Evolutionary conservation across 306 rosid species (phyloP).

Genomic region (Trifolium fragiferum): DNA sequence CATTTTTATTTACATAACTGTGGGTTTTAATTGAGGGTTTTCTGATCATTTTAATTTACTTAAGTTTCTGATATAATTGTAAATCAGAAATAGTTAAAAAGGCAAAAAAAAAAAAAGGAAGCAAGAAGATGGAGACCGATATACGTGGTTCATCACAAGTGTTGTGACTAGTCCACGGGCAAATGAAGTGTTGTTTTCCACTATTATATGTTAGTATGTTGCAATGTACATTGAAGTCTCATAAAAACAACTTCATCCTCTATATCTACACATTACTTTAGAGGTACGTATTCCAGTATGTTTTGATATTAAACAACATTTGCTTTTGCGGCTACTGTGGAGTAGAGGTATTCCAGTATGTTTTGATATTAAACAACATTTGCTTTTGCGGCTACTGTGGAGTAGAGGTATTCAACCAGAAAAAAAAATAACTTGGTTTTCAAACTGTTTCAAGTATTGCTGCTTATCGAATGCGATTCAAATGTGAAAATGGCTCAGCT

Average conservation of each 20-base stretch:
- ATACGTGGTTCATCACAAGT: constrained; percentile 51
- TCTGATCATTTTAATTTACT: no score
- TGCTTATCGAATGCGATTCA: constrained; percentile 48
- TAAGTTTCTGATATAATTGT: no score
- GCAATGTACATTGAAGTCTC: constrained; percentile 15
- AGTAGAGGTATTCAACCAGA: not conserved
- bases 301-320: not conserved
- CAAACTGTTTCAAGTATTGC: not conserved
- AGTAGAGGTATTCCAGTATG: not conserved
- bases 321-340: not conserved
- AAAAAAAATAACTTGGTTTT: not conserved
- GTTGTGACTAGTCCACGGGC: constrained; percentile 52
- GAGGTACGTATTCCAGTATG: not conserved
- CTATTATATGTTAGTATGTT: not conserved
- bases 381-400: not conserved
- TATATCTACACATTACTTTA: not conserved
- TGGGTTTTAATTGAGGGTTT: no score
- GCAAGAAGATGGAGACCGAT: constrained; percentile 20
- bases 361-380: not conserved
- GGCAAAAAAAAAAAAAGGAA: not conserved
- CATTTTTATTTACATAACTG: no score
- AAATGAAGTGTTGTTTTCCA: constrained; percentile 19
- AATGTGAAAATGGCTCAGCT: constrained; percentile 54
- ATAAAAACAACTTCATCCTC: not conserved
- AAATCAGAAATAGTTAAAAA: no score